These are phyloP conservation scores for Trichosporon sp. DNA, from an alignment of 1,284 basidiomycete species.

Conservation along the genomic window DNA sequence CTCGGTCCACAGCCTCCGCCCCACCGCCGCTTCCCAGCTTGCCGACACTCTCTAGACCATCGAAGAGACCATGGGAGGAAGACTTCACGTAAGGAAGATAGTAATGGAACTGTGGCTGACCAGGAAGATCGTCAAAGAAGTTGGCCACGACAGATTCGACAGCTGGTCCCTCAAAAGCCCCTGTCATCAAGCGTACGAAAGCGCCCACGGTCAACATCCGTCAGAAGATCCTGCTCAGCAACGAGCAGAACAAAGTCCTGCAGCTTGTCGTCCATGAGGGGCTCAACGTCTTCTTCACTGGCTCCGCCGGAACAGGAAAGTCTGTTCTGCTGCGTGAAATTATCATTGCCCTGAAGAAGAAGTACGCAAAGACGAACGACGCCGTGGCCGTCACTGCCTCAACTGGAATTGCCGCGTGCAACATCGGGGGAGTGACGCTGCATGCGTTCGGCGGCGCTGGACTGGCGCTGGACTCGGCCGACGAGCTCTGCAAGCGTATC, in stretches of 20 bases:
- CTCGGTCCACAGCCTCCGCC: constrained; percentile 2
- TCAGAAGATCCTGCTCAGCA: constrained; percentile 57
- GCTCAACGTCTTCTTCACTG: constrained; percentile 90
- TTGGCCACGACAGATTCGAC: constrained; percentile 6
- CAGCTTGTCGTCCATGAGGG: constrained; percentile 62
- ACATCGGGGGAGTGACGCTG: constrained; percentile 86
- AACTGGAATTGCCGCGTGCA: constrained; percentile 85
- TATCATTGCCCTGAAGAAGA: constrained; percentile 59
- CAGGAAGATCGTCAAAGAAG: constrained; percentile 17
- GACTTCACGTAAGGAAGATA: constrained; percentile 26
- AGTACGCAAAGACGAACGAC: constrained; percentile 52
- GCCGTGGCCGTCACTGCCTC: constrained; percentile 81
- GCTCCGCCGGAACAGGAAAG: constrained; percentile 92
- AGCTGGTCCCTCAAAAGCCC: not conserved
- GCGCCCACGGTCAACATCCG: constrained; percentile 36
- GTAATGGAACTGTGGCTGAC: not conserved
- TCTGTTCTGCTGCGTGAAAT: constrained; percentile 89
- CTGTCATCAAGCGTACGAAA: not conserved
- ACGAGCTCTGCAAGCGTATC: constrained; percentile 63
- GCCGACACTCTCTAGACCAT: constrained; percentile 9
- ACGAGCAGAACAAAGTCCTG: constrained; percentile 77
- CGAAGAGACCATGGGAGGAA: constrained; percentile 42
- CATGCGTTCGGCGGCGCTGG: constrained; percentile 91
- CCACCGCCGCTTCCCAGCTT: not conserved
- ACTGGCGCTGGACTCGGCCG: constrained; percentile 64